Conservation (phyloP, 83 land plant genomes). For the Diphasiastrum complanatum region DNA sequence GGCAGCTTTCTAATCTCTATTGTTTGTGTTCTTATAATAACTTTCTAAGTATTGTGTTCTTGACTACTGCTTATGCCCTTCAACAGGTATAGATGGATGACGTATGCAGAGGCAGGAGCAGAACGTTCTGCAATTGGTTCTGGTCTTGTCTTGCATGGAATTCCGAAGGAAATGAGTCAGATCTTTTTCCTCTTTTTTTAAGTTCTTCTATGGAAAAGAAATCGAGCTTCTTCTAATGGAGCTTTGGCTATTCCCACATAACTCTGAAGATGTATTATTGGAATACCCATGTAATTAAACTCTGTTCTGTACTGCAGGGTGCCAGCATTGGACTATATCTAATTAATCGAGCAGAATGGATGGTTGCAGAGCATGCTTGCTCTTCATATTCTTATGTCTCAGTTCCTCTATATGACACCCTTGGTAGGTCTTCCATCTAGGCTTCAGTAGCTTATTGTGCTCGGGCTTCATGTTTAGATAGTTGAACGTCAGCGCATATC, state of each 20-base stretch:
- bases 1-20: neutral
- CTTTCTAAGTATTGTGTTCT: no score
- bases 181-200: no score
- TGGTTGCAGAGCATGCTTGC: constrained; percentile 91
- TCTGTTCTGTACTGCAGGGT: constrained; percentile 42
- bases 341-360: constrained; percentile 94
- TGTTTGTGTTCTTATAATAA: neutral
- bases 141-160: constrained; percentile 66
- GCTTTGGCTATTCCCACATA: neutral
- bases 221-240: no score
- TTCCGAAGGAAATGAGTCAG: constrained; percentile 71
- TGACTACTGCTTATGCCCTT: neutral
- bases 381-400: constrained; percentile 82
- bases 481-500: no score
- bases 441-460: neutral
- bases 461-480: neutral
- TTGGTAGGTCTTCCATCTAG: constrained; percentile 45
- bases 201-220: no score
- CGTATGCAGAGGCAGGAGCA: constrained; percentile 95
- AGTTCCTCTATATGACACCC: constrained; percentile 96
- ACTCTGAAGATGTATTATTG: neutral
- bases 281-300: constrained; percentile 1
- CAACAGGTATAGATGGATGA: constrained; percentile 93
- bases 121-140: constrained; percentile 86
- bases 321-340: constrained; percentile 78